Conservation (phyloP, 495 filamentous ascomycete genomes). For the Penicillium psychrofluorescens region DNA sequence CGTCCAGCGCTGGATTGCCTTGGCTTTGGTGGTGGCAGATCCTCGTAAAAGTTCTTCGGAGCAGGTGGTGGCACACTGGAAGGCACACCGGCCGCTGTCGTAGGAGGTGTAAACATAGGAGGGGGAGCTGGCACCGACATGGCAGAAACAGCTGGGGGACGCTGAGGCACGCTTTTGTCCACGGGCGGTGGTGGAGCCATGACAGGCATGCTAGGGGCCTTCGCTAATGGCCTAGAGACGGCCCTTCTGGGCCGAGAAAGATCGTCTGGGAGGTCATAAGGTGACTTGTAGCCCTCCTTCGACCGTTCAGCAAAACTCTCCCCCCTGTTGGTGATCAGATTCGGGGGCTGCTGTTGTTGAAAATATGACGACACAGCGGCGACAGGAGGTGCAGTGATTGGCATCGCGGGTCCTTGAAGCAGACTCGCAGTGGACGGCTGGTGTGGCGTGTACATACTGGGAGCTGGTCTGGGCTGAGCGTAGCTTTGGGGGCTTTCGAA, state of each 20-base stretch:
- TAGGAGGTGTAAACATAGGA: constrained; percentile 17
- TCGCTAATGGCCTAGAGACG: constrained; percentile 15
- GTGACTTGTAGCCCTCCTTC: constrained; percentile 86
- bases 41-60: constrained; percentile 76
- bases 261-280: constrained; percentile 92
- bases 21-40: constrained; percentile 52
- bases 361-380: constrained; percentile 33
- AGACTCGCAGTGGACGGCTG: constrained; percentile 38
- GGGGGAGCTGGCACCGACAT: constrained; percentile 21
- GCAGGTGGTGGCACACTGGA: constrained; percentile 6
- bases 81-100: constrained; percentile 18
- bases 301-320: constrained; percentile 83
- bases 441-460: constrained; percentile 32
- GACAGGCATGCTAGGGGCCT: not conserved
- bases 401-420: constrained; percentile 21
- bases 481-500: constrained; percentile 24
- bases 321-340: constrained; percentile 33
- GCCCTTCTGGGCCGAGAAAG: constrained; percentile 61
- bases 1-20: constrained; percentile 38
- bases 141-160: constrained; percentile 19
- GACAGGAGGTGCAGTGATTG: constrained; percentile 19
- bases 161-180: constrained; percentile 50
- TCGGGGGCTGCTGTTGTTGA: constrained; percentile 21
- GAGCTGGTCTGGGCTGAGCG: constrained; percentile 10
- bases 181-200: constrained; percentile 42